A percentile compares a stretch with the other conserved stretches of the same genome.
Conservation (phyloP, 2,329 filamentous ascomycete genomes). For the Fusarium sterilihyphosum region DNA sequence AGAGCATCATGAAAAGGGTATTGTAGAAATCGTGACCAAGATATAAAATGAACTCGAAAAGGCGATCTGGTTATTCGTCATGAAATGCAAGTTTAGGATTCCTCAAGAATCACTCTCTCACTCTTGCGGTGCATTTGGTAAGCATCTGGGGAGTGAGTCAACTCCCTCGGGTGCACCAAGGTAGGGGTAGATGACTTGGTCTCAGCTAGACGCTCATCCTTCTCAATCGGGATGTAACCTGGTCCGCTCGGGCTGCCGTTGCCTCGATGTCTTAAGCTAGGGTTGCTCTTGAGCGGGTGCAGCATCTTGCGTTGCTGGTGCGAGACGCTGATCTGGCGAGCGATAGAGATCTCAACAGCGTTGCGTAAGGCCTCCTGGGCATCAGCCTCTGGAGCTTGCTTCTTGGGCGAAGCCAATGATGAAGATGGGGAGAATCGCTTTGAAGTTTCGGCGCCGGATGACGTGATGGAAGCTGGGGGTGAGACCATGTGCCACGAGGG, state of each 20-base stretch:
- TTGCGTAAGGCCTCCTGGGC: constrained; percentile 54
- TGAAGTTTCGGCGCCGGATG: constrained; percentile 17
- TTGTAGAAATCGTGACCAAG: neutral
- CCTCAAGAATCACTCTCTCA: constrained; percentile 59
- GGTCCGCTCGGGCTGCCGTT: constrained; percentile 30
- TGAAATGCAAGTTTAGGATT: constrained; percentile 19
- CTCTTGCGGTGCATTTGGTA: constrained; percentile 63
- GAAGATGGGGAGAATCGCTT: constrained; percentile 27
- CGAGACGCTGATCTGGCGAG: constrained; percentile 73
- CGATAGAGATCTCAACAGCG: constrained; percentile 73
- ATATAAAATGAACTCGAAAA: neutral
- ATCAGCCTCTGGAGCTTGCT: constrained; percentile 29
- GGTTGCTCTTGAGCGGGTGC: constrained; percentile 59
- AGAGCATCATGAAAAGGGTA: constrained; percentile 24
- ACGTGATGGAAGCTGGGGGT: constrained; percentile 49
- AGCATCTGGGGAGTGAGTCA: constrained; percentile 44
- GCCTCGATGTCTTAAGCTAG: constrained; percentile 33
- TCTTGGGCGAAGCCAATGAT: constrained; percentile 39
- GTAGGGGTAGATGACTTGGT: constrained; percentile 58
- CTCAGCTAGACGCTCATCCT: constrained; percentile 47
- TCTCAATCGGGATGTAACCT: constrained; percentile 36
- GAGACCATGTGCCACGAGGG: constrained; percentile 61
- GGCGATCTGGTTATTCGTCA: neutral
- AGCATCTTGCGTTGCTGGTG: constrained; percentile 69
- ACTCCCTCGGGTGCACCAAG: constrained; percentile 52